Percentiles rank a stretch among this genome's conserved stretches.
These are phyloP conservation scores for Argentina anserina DNA, from an alignment of 306 rosid genomes.

Conservation along the genomic window DNA sequence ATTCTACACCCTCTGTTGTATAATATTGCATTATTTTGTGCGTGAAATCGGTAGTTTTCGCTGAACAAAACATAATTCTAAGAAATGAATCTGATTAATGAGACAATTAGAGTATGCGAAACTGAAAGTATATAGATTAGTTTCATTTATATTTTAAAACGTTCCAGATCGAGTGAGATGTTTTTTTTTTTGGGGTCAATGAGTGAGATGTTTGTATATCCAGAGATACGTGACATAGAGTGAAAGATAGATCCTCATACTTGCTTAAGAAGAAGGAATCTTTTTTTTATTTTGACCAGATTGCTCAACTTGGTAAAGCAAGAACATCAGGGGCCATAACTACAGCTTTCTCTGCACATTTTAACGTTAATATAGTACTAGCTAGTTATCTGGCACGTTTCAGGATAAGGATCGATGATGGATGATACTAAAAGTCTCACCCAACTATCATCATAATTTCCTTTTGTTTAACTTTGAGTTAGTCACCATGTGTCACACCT, in stretches of 20 bases:
- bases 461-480: slow-evolving; percentile 14
- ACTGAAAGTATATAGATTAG: no score
- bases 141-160: no score
- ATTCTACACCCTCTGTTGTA: neutral
- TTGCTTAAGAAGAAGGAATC: slow-evolving; percentile 15
- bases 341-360: slow-evolving; percentile 12
- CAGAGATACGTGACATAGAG: neutral
- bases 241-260: neutral
- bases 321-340: slow-evolving; percentile 15
- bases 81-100: neutral
- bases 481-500: slow-evolving; percentile 31
- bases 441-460: neutral
- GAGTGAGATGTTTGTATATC: neutral
- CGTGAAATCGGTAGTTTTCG: neutral
- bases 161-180: neutral
- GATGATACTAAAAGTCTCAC: slow-evolving; percentile 13
- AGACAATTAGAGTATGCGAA: neutral
- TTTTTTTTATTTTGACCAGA: neutral
- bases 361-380: neutral
- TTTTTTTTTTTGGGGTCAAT: no score
- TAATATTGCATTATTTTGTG: neutral
- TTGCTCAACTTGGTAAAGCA: slow-evolving; percentile 16
- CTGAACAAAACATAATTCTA: neutral
- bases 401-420: slow-evolving; percentile 27
- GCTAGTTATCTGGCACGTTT: neutral